Percentiles rank a stretch among this genome's conserved stretches.
These are phyloP conservation scores for Tuber brumale DNA, from an alignment of 495 filamentous ascomycete genomes.

Conservation along the genomic window DNA sequence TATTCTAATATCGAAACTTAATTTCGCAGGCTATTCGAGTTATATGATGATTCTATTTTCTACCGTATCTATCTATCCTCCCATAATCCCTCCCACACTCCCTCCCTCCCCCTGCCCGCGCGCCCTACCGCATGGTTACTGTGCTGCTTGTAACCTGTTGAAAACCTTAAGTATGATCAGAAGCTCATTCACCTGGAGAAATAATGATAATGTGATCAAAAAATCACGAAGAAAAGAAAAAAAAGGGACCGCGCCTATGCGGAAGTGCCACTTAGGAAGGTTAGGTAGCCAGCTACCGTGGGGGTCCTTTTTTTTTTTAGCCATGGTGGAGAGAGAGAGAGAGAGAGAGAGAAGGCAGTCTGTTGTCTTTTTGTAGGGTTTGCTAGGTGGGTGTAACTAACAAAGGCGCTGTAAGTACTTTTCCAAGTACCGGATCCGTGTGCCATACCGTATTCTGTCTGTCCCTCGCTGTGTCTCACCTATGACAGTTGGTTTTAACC, in stretches of 20 bases:
- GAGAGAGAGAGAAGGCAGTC: neutral
- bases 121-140: too few species aligned
- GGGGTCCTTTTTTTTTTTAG: neutral
- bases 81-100: too few species aligned
- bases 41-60: neutral
- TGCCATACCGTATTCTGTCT: neutral
- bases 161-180: neutral
- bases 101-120: neutral
- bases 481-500: neutral
- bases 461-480: neutral
- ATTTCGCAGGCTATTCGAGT: neutral
- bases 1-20: conserved; percentile 2
- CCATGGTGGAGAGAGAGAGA: neutral
- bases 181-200: neutral
- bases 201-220: neutral
- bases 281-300: neutral
- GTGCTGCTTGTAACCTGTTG: neutral
- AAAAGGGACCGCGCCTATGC: neutral
- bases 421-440: conserved; percentile 1
- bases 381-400: neutral
- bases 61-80: too few species aligned
- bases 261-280: neutral
- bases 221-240: neutral
- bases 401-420: neutral
- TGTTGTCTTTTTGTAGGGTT: neutral